These are phyloP conservation scores for Capsicum pubescens DNA, from an alignment of 257 asterid species.

Conservation along the genomic window DNA sequence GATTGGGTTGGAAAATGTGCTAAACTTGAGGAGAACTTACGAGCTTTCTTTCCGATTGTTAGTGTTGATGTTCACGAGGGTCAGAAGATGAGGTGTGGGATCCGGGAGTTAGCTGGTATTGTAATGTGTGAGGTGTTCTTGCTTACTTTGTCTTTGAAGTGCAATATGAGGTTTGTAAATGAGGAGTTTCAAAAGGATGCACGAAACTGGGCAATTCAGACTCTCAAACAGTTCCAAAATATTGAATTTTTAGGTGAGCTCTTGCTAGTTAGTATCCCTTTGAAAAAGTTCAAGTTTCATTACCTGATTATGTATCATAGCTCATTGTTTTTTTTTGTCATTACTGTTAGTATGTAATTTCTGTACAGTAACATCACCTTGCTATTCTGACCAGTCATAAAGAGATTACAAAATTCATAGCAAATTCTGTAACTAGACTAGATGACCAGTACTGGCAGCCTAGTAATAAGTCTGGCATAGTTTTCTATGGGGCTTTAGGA, in stretches of 20 bases:
- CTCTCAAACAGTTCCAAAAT: slow-evolving; percentile 62
- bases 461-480: background rate
- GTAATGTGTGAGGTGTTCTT: slow-evolving; percentile 72
- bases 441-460: background rate
- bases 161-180: slow-evolving; percentile 38
- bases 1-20: slow-evolving; percentile 60
- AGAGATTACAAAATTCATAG: background rate
- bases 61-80: slow-evolving; percentile 46
- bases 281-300: background rate
- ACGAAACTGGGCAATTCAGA: slow-evolving; percentile 51
- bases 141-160: slow-evolving; percentile 59
- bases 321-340: slow-evolving; percentile 7
- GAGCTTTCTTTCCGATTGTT: slow-evolving; percentile 65
- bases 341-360: slow-evolving; percentile 14
- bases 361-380: background rate
- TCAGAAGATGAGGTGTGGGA: slow-evolving; percentile 42
- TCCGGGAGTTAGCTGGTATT: slow-evolving; percentile 56
- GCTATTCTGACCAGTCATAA: background rate
- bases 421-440: background rate
- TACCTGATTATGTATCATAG: background rate
- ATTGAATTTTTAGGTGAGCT: slow-evolving; percentile 63
- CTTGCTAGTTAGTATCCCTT: background rate
- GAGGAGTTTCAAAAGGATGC: slow-evolving; percentile 51
- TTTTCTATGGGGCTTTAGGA: background rate
- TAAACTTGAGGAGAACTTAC: slow-evolving; percentile 48